Conservation (phyloP, 495 filamentous ascomycete genomes). For the Staphylotrichum tortipilum region DNA sequence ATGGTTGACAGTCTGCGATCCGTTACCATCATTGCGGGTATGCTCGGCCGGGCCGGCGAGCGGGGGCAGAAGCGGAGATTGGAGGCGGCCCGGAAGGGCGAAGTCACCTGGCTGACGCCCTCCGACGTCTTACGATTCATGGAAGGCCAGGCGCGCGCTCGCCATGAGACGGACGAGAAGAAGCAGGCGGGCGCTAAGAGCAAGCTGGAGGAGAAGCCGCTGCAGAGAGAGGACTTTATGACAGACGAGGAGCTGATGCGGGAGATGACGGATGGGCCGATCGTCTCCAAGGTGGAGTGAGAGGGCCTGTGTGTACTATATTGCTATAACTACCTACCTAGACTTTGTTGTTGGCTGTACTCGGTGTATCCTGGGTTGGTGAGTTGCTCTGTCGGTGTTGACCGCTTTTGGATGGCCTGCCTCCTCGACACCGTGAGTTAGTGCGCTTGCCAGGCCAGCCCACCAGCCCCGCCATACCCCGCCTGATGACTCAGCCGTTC, state of each 20-base stretch:
- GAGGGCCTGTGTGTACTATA: no score
- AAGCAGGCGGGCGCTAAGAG: slow-evolving; percentile 1
- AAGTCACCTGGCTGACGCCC: slow-evolving; percentile 49
- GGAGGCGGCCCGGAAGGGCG: slow-evolving; percentile 50
- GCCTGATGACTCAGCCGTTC: slow-evolving; percentile 19
- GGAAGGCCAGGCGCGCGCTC: no score
- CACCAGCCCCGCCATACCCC: no score
- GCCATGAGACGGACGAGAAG: background rate
- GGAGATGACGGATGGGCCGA: background rate
- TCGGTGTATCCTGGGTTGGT: no score
- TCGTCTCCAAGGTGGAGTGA: background rate
- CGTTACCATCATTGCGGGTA: slow-evolving; percentile 70
- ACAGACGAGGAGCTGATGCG: slow-evolving; percentile 3
- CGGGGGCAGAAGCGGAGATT: slow-evolving; percentile 60
- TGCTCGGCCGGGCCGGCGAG: slow-evolving; percentile 77
- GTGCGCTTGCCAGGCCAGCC: no score
- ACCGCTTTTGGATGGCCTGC: no score
- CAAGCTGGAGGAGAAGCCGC: background rate
- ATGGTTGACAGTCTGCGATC: slow-evolving; percentile 61
- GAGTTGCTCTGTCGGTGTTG: no score
- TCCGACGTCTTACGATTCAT: slow-evolving; percentile 26
- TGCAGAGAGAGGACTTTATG: slow-evolving; percentile 7
- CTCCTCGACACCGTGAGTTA: no score
- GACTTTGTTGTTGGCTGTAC: no score
- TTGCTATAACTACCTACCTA: no score